Evolutionary conservation across 495 filamentous ascomycete genomes (phyloP).

Genomic region (Aspergillus taichungensis): DNA sequence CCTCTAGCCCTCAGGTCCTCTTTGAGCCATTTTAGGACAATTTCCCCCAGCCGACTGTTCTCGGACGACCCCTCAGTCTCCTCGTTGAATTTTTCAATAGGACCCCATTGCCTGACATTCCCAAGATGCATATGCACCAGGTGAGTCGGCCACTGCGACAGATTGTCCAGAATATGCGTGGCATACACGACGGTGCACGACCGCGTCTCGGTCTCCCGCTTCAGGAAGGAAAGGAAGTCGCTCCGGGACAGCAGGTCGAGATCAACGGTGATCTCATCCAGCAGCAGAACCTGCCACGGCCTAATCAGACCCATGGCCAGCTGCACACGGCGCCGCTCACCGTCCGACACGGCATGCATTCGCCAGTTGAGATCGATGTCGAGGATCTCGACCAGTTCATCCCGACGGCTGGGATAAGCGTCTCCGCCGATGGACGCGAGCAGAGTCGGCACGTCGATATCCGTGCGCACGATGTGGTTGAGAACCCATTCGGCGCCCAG

Average conservation of each 20-base stretch:
- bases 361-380: slow-evolving; percentile 90
- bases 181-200: slow-evolving; percentile 93
- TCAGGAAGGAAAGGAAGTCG: slow-evolving; percentile 82
- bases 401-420: slow-evolving; percentile 66
- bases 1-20: slow-evolving; percentile 76
- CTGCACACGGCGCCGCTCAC: slow-evolving; percentile 85
- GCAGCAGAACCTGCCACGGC: slow-evolving; percentile 83
- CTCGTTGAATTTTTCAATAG: slow-evolving; percentile 46
- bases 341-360: slow-evolving; percentile 90
- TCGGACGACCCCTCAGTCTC: slow-evolving; percentile 38
- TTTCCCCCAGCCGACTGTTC: slow-evolving; percentile 69
- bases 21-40: slow-evolving; percentile 82
- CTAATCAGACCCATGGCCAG: slow-evolving; percentile 89
- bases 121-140: slow-evolving; percentile 91
- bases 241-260: slow-evolving; percentile 75
- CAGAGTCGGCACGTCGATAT: slow-evolving; percentile 84
- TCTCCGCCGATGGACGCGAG: slow-evolving; percentile 81
- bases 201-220: slow-evolving; percentile 72
- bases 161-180: slow-evolving; percentile 91
- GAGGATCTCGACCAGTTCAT: slow-evolving; percentile 78
- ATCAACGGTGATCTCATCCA: slow-evolving; percentile 98
- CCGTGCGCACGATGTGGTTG: slow-evolving; percentile 91
- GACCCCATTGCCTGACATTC: slow-evolving; percentile 74
- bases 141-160: slow-evolving; percentile 89
- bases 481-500: slow-evolving; percentile 97